Conservation (phyloP, 352 stramenopile species). For the Phytophthora fragariaefolia region DNA sequence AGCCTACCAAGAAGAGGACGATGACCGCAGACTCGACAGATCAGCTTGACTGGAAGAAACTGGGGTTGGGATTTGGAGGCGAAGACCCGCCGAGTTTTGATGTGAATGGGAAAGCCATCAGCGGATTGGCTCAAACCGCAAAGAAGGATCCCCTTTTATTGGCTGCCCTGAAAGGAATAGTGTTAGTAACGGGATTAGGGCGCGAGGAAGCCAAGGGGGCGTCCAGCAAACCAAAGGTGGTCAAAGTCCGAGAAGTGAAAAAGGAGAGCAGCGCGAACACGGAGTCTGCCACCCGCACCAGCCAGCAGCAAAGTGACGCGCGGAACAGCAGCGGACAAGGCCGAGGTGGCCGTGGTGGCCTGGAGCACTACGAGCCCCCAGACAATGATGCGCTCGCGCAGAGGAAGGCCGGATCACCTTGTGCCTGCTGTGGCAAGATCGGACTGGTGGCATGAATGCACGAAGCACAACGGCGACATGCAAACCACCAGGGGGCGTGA, state of each 20-base stretch:
- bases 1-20: background rate
- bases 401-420: background rate
- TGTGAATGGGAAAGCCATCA: background rate
- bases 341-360: no score
- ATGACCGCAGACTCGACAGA: background rate
- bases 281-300: no score
- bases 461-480: background rate
- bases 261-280: no score
- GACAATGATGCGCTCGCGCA: background rate
- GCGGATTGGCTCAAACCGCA: background rate
- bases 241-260: no score
- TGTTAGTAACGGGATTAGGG: background rate
- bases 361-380: background rate
- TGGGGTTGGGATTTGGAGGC: background rate
- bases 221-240: no score
- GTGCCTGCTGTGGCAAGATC: background rate
- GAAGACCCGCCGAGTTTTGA: background rate
- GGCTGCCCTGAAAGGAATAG: background rate
- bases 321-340: no score
- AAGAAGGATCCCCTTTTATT: background rate
- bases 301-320: no score
- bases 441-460: background rate
- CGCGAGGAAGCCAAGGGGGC: background rate
- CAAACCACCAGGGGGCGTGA: background rate
- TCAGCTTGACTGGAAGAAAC: background rate